phyloP scores from a whole-genome alignment of 352 stramenopile genomes.

The Phytophthora hybrid region DNA sequence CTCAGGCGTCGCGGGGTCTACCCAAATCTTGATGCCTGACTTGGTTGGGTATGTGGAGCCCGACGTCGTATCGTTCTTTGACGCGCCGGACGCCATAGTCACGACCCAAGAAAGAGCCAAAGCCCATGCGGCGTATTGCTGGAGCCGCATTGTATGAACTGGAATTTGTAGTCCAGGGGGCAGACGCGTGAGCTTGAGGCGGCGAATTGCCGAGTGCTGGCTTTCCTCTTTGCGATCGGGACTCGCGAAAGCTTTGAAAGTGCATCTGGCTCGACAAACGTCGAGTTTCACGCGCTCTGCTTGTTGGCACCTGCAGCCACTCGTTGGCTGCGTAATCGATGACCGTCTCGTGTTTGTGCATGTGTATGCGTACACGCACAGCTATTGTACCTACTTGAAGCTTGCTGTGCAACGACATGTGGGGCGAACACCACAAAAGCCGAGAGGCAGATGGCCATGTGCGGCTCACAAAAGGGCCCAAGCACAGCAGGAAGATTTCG shows the following conservation, averaged over 20 bases:
- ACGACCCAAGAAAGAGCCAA: neutral
- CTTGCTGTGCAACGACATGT: conserved; percentile 4
- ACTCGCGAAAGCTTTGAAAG: conserved; percentile 10
- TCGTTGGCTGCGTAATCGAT: conserved; percentile 21
- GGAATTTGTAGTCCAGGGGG: conserved; percentile 31
- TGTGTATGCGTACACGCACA: neutral
- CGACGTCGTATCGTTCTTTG: conserved; percentile 17
- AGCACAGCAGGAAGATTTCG: neutral
- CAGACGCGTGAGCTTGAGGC: conserved; percentile 41
- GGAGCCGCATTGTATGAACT: conserved; percentile 13
- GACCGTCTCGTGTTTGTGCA: neutral
- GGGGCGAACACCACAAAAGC: neutral
- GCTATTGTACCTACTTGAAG: conserved; percentile 13
- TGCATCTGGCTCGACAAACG: neutral
- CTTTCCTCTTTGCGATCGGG: neutral
- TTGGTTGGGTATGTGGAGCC: conserved; percentile 42
- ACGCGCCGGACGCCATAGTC: conserved; percentile 5
- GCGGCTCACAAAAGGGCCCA: neutral
- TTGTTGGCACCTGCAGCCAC: conserved; percentile 7
- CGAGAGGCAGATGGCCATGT: neutral
- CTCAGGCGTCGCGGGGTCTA: conserved; percentile 66
- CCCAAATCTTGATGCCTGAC: conserved; percentile 53
- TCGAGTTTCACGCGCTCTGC: neutral
- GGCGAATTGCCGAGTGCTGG: conserved; percentile 38
- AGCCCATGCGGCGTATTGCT: conserved; percentile 10